Evolutionary conservation across 805 yeast genomes (phyloP).

Genomic region (Debaryomyces maramus): DNA sequence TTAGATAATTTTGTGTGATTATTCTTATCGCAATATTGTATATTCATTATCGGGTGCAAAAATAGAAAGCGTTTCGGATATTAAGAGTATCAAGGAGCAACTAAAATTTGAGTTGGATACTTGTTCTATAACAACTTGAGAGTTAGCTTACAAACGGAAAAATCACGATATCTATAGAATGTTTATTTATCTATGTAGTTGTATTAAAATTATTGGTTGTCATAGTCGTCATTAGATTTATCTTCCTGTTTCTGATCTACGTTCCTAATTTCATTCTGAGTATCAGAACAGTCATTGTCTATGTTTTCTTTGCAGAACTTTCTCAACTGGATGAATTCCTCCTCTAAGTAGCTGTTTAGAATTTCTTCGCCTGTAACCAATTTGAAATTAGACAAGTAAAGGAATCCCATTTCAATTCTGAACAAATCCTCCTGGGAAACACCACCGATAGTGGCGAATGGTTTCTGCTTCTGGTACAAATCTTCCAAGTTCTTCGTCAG

Average conservation of each 20-base stretch:
- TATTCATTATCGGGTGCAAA: not conserved
- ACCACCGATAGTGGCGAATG: constrained; percentile 45
- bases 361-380: constrained; percentile 35
- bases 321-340: constrained; percentile 31
- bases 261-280: too few species aligned
- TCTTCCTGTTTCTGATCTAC: too few species aligned
- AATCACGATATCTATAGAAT: too few species aligned
- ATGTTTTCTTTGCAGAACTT: constrained; percentile 16
- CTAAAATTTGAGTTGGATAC: too few species aligned
- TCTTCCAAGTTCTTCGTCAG: constrained; percentile 44
- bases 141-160: too few species aligned
- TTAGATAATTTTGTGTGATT: not conserved
- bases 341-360: constrained; percentile 31
- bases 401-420: constrained; percentile 40
- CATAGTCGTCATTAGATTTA: too few species aligned
- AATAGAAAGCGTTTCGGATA: too few species aligned
- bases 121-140: too few species aligned
- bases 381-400: constrained; percentile 40
- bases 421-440: constrained; percentile 36
- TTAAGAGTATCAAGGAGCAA: too few species aligned
- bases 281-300: not conserved
- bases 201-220: too few species aligned
- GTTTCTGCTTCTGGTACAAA: constrained; percentile 40
- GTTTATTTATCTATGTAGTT: too few species aligned
- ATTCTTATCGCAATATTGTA: not conserved